Conservation (phyloP, 2,329 filamentous ascomycete species). For the Alternaria tenuissima region DNA sequence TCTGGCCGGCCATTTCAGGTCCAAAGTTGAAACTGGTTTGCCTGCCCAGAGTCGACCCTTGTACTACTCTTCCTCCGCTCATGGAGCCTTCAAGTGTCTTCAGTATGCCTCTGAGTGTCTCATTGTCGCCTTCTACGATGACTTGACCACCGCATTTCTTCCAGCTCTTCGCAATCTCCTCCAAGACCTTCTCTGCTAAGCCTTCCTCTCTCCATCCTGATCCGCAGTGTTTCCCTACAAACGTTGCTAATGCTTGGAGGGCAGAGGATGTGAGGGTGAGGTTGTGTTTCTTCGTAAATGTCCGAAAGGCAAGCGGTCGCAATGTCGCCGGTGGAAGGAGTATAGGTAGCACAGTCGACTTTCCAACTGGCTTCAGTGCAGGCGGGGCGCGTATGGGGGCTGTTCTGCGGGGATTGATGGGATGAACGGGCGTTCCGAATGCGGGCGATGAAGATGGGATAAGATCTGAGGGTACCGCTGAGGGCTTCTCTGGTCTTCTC, state of each 20-base stretch:
- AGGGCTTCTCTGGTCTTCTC: constrained; percentile 43
- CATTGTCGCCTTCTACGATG: constrained; percentile 82
- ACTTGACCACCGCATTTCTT: constrained; percentile 88
- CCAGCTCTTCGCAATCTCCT: constrained; percentile 91
- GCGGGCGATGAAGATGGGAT: constrained; percentile 90
- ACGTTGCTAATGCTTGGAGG: constrained; percentile 82
- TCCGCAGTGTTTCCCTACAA: constrained; percentile 92
- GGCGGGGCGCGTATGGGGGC: constrained; percentile 56
- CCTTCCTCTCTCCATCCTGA: constrained; percentile 97
- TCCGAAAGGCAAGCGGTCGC: constrained; percentile 89
- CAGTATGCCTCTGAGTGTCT: constrained; percentile 79
- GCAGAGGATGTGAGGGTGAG: constrained; percentile 89
- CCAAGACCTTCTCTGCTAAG: constrained; percentile 87
- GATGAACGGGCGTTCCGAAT: constrained; percentile 86
- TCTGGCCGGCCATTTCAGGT: constrained; percentile 36
- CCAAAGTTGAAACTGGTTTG: constrained; percentile 73
- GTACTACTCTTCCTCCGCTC: constrained; percentile 77
- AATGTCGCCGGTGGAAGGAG: constrained; percentile 86
- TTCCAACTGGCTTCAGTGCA: constrained; percentile 60
- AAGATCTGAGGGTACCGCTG: constrained; percentile 57
- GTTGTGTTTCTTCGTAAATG: constrained; percentile 97
- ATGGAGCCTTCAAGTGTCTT: constrained; percentile 87
- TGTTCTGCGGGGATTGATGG: constrained; percentile 66
- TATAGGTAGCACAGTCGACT: constrained; percentile 79
- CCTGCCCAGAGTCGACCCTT: constrained; percentile 64